Percentiles rank a stretch among this genome's conserved stretches.
phyloP scores from a whole-genome alignment of 331 rosid species.

The Quercus phellos region DNA sequence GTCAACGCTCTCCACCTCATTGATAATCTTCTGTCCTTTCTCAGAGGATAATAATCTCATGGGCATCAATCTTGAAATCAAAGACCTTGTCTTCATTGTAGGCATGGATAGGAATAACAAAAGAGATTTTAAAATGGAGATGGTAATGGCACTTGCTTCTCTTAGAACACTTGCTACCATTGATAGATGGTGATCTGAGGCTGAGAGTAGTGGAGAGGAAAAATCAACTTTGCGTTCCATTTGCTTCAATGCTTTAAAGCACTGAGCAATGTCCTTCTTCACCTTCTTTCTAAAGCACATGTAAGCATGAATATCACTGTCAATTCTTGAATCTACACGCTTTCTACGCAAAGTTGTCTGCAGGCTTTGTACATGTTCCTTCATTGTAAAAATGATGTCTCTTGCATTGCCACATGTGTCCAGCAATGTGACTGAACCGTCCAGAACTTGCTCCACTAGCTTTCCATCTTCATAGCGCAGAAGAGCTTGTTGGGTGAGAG shows the following conservation, averaged over 20 bases:
- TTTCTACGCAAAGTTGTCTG: conserved; percentile 44
- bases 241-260: conserved; percentile 43
- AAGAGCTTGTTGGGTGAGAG: conserved; percentile 48
- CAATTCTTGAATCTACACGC: conserved; percentile 35
- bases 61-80: conserved; percentile 49
- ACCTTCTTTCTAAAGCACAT: conserved; percentile 44
- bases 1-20: conserved; percentile 41
- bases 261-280: conserved; percentile 55
- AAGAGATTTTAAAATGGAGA: conserved; percentile 47
- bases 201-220: conserved; percentile 10
- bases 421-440: conserved; percentile 49
- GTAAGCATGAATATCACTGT: conserved; percentile 20
- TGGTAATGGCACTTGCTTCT: conserved; percentile 47
- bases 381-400: conserved; percentile 27
- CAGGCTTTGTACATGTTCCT: conserved; percentile 40
- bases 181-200: conserved; percentile 35
- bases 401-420: conserved; percentile 43
- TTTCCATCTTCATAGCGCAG: conserved; percentile 39
- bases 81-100: conserved; percentile 28
- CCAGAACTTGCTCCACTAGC: conserved; percentile 49
- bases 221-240: conserved; percentile 33
- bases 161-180: conserved; percentile 37
- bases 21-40: conserved; percentile 34
- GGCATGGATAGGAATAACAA: conserved; percentile 45
- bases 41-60: conserved; percentile 28